Conservation (phyloP, 306 rosid species). For the Arachis hypogaea region DNA sequence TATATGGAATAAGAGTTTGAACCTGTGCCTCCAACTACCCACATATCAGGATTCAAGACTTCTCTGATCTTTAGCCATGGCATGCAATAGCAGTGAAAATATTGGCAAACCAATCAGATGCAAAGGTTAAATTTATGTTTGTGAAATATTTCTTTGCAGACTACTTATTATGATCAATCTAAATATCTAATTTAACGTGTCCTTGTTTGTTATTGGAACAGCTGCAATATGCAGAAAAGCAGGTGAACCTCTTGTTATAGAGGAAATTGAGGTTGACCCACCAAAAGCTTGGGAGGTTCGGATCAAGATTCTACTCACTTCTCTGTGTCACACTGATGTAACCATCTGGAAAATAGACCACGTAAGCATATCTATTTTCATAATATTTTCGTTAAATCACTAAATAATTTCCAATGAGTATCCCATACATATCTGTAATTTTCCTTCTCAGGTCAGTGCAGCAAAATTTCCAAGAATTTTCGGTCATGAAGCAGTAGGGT, state of each 20-base stretch:
- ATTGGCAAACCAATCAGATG: constrained; percentile 52
- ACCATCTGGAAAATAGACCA: constrained; percentile 54
- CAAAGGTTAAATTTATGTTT: constrained; percentile 45
- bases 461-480: constrained; percentile 42
- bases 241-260: constrained; percentile 57
- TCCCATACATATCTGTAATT: no score
- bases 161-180: neutral
- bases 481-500: constrained; percentile 83
- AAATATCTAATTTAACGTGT: neutral
- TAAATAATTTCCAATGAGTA: no score
- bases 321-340: constrained; percentile 64
- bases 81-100: constrained; percentile 22
- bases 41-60: neutral
- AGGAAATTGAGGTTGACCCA: constrained; percentile 66
- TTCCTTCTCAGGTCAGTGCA: constrained; percentile 21
- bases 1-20: neutral
- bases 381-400: no score
- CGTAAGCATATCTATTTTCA: constrained; percentile 30
- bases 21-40: neutral
- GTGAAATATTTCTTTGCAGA: neutral
- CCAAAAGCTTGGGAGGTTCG: constrained; percentile 64
- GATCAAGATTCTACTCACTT: constrained; percentile 59
- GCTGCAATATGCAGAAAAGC: constrained; percentile 65
- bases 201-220: constrained; percentile 35
- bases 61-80: constrained; percentile 27